Evolutionary conservation across 1,284 basidiomycete species (phyloP).

Genomic region (Rugosomyces carneus): DNA sequence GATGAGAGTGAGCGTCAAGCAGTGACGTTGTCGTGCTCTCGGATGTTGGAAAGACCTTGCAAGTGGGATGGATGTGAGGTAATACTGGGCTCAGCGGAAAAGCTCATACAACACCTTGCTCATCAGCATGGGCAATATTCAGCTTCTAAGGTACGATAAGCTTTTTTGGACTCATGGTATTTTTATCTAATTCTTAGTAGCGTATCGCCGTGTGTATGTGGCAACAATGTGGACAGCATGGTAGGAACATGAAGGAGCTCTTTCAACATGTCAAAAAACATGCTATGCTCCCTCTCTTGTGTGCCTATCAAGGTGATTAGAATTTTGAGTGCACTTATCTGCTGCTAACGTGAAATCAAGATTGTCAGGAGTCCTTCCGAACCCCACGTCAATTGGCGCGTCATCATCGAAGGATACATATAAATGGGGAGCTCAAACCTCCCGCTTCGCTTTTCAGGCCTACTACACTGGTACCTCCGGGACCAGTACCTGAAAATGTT

Average conservation of each 20-base stretch:
- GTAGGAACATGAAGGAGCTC: conserved; percentile 25
- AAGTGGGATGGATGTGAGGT: conserved; percentile 54
- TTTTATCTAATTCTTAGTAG: conserved; percentile 14
- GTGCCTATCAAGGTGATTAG: conserved; percentile 40
- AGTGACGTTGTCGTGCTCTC: conserved; percentile 38
- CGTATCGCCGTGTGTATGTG: conserved; percentile 38
- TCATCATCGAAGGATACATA: conserved; percentile 29
- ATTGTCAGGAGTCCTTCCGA: conserved; percentile 36
- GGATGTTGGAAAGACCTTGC: conserved; percentile 44
- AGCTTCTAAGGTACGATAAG: conserved; percentile 12
- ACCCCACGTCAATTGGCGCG: conserved; percentile 29
- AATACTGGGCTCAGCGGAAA: conserved; percentile 46
- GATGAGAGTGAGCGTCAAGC: conserved; percentile 36
- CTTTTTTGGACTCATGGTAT: conserved; percentile 4
- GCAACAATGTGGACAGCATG: conserved; percentile 38
- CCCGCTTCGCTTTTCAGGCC: conserved; percentile 30
- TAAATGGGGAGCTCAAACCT: conserved; percentile 26
- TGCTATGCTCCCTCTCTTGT: conserved; percentile 34
- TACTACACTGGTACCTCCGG: conserved; percentile 19
- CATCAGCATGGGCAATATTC: conserved; percentile 30
- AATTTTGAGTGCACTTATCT: neutral
- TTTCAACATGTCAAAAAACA: conserved; percentile 41
- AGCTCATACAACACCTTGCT: conserved; percentile 45
- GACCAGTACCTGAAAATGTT: conserved; percentile 30
- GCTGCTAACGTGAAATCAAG: conserved; percentile 21